Base-by-base conservation (phyloP, 2,329 filamentous ascomycete genomes). In the Aspergillus oerlinghausenensis region DNA sequence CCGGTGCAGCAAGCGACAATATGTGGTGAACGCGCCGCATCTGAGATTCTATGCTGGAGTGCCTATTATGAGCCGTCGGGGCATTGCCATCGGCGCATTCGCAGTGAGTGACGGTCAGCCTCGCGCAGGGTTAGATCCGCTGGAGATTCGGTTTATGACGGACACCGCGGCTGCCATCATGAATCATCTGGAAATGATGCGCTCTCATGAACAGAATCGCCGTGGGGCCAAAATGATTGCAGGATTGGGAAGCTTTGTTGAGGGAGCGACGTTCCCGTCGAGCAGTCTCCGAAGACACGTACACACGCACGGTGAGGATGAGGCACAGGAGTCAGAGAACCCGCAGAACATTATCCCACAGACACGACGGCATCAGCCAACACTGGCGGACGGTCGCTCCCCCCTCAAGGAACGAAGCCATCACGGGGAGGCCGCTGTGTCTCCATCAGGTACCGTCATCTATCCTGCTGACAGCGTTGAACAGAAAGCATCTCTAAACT, bases 31-130 rank as follows among this genome's bases (percentile, higher is more conserved):
- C 3, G 50, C 64, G 7, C 66, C 71, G 0, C 59, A 70, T 23
- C 57, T 75, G 6, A 66, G 69, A 23, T 84, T 84, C 64, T 82
- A 82, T 55, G 80, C 79, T 4, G 79, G 77, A 4, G 83, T 86
- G 0, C 53, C 53, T 5, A 51, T 48, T 10, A 55, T 32, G 32
- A 56, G 32, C 26, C 49, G 50, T 19, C 50, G 54, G 19, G 57
- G 57, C 6, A 59, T 59, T n/a, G 54, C 43, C 1, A 59, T 59
- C 6, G 57, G 57, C 2, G 35, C 57, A 0, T 56, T 56, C 23
- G 52, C 29, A 3, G 51, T 59, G 3, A 54, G 54, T 35, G 57
- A 59, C 7, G 57, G 54, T 1, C 11, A 49, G 21, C 32, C 51
- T 11, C 51, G 57, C 2, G 17, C 47, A 6, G 54, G 42, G 8